Evolutionary conservation across 257 asterid genomes (phyloP), one percentile per base, ranked within the genome.

Genomic region (Solanum habrochaites): DNA sequence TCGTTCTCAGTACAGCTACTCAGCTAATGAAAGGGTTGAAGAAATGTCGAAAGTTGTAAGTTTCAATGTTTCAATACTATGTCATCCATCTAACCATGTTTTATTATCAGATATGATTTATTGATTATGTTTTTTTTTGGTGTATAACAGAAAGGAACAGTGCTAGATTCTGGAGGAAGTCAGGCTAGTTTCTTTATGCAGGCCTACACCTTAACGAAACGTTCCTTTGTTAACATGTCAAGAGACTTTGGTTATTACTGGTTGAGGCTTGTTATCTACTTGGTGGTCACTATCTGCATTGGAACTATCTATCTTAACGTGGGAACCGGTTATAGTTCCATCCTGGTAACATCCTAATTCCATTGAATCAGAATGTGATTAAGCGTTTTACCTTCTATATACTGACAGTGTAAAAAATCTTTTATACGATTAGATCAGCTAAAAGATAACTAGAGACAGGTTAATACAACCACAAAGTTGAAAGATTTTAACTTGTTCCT

Each of bases 171-270:
- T 64, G 99, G 99, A 56, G 99, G 99, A 74, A 97, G 99, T 85
- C 99, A 94, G 86, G 99, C 99, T 83, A 97, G 99, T 91, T 96
- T 96, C 93, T 85, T 94, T 40, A 97, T 94, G 99, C 99, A 97
- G 91, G 91, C 98, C 6, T 89, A 91, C 82, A 97, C 98, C 25
- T 91, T 97, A 85, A 97, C 99, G 16, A 93, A 93, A 80, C 98
- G 99, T 42, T 97, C 99, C 4, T 97, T 94, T 83, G 90, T 97
- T 82, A 97, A 97, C 64, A 97, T 97, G 99, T 97, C 99, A 12
- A 92, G 99, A 91, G 99, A 97, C 94, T 97, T 97, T 73, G 99
- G 99, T 7, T 97, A 97, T 80, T 97, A 97, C 94, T 97, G 99
- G 99, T 91, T 97, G 89, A 93, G 99, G 94, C 99, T 97, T 12